Evolutionary conservation across 2,329 filamentous ascomycete genomes (phyloP).

Genomic region (Fusarium sp.): DNA sequence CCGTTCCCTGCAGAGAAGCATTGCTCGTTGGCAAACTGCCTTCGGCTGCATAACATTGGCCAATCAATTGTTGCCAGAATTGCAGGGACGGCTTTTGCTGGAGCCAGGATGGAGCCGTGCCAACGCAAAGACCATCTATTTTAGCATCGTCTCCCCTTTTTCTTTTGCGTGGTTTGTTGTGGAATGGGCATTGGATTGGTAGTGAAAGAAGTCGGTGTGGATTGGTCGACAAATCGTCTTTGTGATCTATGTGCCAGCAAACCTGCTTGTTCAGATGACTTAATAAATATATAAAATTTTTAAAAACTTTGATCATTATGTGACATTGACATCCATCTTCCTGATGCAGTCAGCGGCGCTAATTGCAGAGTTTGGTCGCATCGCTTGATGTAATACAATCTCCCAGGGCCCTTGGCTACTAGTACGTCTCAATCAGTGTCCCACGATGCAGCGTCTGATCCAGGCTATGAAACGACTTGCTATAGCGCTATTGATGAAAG

Average conservation of each 20-base stretch:
- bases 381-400: conserved; percentile 37
- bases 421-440: conserved; percentile 30
- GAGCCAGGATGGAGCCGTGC: conserved; percentile 4
- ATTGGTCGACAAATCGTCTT: conserved; percentile 11
- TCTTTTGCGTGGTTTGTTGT: conserved; percentile 41
- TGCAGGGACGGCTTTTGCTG: conserved; percentile 37
- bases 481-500: conserved; percentile 23
- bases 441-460: conserved; percentile 25
- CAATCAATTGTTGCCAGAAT: conserved; percentile 38
- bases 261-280: conserved; percentile 9
- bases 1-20: conserved; percentile 35
- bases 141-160: conserved; percentile 34
- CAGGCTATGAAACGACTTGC: conserved; percentile 43
- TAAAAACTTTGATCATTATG: not conserved
- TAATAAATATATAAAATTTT: conserved; percentile 4
- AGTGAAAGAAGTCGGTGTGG: conserved; percentile 24
- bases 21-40: conserved; percentile 25
- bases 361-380: conserved; percentile 22
- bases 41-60: conserved; percentile 6
- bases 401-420: conserved; percentile 32
- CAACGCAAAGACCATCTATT: conserved; percentile 29
- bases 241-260: conserved; percentile 12
- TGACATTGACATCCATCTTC: conserved; percentile 4
- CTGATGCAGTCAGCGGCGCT: not conserved
- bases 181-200: conserved; percentile 10